A percentile compares a stretch with the other conserved stretches of the same genome.
Conservation (phyloP, 495 filamentous ascomycete genomes). For the Penicillium egyptiacum region DNA sequence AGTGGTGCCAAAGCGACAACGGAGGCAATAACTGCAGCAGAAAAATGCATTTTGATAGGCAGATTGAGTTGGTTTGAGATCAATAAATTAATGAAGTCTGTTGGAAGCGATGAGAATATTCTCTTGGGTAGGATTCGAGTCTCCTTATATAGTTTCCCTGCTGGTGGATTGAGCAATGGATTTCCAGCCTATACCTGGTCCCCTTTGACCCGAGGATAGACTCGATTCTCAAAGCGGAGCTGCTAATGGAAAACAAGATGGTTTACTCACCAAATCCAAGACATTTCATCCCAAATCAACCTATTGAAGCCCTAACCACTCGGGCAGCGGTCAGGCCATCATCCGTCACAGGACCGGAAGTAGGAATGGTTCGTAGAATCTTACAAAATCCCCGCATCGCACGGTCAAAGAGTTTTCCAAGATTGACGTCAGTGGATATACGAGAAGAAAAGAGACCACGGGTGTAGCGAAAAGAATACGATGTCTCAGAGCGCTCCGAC, state of each 20-base stretch:
- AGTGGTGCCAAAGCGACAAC: constrained; percentile 31
- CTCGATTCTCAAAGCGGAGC: background rate
- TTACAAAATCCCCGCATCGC: constrained; percentile 8
- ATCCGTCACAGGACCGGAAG: constrained; percentile 10
- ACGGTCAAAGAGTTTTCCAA: background rate
- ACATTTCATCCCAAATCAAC: constrained; percentile 2
- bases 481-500: constrained; percentile 16
- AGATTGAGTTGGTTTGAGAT: constrained; percentile 1
- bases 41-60: constrained; percentile 34
- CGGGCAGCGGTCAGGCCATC: constrained; percentile 16
- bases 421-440: background rate
- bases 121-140: background rate
- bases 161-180: background rate
- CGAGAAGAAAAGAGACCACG: constrained; percentile 1
- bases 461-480: constrained; percentile 4
- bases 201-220: background rate
- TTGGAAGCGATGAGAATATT: background rate
- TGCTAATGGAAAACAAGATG: background rate
- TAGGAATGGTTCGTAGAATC: background rate
- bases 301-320: background rate
- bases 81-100: background rate
- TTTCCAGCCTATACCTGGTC: background rate
- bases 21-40: constrained; percentile 25
- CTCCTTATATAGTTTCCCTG: constrained; percentile 14
- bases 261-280: background rate